Evolutionary conservation across 371 early-diverging fungal species (phyloP), one percentile per base, ranked within the genome.

Genomic region (Dichotomocladium elegans): DNA sequence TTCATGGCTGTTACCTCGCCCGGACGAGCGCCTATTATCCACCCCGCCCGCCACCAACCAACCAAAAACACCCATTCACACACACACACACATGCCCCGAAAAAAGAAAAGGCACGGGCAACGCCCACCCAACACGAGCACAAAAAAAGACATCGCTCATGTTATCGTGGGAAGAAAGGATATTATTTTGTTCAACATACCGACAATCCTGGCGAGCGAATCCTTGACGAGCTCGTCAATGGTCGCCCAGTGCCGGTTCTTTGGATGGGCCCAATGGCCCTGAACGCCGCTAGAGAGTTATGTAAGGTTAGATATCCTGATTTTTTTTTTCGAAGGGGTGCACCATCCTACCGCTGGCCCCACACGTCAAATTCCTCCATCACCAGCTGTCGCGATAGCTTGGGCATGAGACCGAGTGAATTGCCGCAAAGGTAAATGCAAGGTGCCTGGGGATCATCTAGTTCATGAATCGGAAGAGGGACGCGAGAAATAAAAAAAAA

Each of bases 361-460:
- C 98, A 98, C 21, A 88, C 89, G 34, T 94, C 88, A 46, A 98
- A 70, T 63, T 98, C 98, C 69, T 96, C 82, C 41, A 72, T 72
- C n/a, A 98, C 68, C 4, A 88, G 65, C 31, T 71, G 66, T 14
- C 79, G 65, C 1, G 91, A 77, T 9, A 79, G 64, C 49, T 81
- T 82, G 22, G 97, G 96, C 72, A 89, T 77, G 47, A 96, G 77
- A 6, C 98, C 97, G 17, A 98, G 79, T 1, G 95, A 94, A 70
- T 96, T 96, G 26, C 96, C 96, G 64, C 93, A 91, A 41, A 98
- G 74, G 66, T 98, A 98, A 12, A 86, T 72, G 47, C 80, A 82
- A 11, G 73, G 60, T 22, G 76, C 68, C 27, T 79, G 76, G 51
- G 70, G 47, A 15, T 37, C 37, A 15, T 4, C 37, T 11, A n/a